phyloP scores from a whole-genome alignment of 148 eudicot genomes.

The Nyssa sinensis region DNA sequence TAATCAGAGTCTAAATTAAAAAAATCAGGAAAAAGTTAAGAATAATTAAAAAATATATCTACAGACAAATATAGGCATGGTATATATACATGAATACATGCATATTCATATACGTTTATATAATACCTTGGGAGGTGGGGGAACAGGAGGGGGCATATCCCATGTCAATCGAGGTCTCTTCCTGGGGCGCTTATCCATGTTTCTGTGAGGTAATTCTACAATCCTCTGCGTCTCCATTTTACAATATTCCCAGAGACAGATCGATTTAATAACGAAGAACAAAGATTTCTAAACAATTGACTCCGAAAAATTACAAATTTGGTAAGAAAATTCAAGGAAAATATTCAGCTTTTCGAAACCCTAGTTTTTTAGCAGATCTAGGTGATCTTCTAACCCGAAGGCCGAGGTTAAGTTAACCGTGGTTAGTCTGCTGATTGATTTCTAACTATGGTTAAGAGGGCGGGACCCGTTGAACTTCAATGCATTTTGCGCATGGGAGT shows the following conservation, averaged over 20 bases:
- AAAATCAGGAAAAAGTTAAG: background rate
- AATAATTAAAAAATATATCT: background rate
- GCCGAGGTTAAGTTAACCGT: conserved; percentile 5
- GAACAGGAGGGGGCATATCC: conserved; percentile 47
- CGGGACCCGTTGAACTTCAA: background rate
- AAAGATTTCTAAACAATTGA: background rate
- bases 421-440: background rate
- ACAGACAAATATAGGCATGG: background rate
- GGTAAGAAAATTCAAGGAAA: background rate
- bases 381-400: background rate
- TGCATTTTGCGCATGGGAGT: background rate
- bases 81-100: background rate
- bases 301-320: background rate
- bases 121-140: conserved; percentile 44
- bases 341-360: background rate
- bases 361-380: background rate
- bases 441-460: conserved; percentile 13
- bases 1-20: background rate
- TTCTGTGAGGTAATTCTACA: conserved; percentile 47
- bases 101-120: background rate
- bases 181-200: conserved; percentile 59
- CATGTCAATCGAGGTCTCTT: conserved; percentile 63
- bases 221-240: conserved; percentile 59
- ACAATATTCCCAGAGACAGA: background rate
- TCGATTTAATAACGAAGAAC: background rate